A percentile compares a stretch with the other conserved stretches of the same genome.
Evolutionary conservation across 306 rosid species (phyloP).

Genomic region (Rubus parviflorus): DNA sequence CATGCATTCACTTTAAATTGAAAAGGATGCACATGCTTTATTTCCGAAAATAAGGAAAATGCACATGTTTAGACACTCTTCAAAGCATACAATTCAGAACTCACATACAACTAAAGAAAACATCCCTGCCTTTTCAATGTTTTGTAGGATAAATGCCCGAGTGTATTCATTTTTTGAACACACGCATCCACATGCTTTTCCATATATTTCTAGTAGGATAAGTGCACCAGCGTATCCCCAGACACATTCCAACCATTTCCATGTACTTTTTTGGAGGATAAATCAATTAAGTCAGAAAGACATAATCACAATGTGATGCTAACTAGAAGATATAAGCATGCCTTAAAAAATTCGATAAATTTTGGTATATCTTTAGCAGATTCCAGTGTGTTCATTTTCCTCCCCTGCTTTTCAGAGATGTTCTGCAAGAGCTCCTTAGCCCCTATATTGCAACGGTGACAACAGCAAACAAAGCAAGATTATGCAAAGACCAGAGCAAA

Average conservation of each 20-base stretch:
- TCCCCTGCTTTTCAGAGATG: conserved; percentile 92
- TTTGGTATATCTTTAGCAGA: conserved; percentile 76
- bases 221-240: background rate
- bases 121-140: background rate
- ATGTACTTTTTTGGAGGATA: background rate
- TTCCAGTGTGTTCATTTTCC: conserved; percentile 70
- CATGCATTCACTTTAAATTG: too few species aligned
- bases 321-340: conserved; percentile 35
- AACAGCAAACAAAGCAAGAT: conserved; percentile 8
- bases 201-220: background rate
- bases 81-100: too few species aligned
- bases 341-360: conserved; percentile 79
- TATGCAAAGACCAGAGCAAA: background rate
- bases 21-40: too few species aligned
- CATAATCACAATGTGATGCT: conserved; percentile 20
- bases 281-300: background rate
- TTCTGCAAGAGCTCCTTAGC: conserved; percentile 82
- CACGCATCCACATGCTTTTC: background rate
- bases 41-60: too few species aligned
- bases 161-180: background rate
- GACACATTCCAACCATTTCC: background rate
- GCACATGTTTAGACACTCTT: too few species aligned
- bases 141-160: background rate
- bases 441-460: conserved; percentile 48
- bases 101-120: background rate